Percentiles rank a stretch among this genome's conserved stretches.
phyloP scores from a whole-genome alignment of 176 grass and related monocot species.

The Luzula sylvatica region DNA sequence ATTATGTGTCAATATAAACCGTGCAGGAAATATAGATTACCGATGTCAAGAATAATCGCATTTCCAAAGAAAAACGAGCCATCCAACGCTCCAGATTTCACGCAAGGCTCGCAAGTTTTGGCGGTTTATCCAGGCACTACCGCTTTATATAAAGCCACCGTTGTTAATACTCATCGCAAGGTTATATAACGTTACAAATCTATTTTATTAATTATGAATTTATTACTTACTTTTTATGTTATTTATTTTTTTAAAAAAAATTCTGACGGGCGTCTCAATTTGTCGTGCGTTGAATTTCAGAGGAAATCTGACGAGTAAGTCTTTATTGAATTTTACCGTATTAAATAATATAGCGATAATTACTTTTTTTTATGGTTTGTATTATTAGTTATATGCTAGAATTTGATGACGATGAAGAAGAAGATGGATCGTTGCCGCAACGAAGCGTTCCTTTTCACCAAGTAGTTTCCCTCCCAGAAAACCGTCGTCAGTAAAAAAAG shows the following conservation, averaged over 20 bases:
- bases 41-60: conserved; percentile 72
- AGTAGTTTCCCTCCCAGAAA: conserved; percentile 79
- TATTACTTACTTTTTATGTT: not conserved
- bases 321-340: not conserved
- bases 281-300: too few species aligned
- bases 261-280: too few species aligned
- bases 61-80: conserved; percentile 94
- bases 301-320: conserved; percentile 99
- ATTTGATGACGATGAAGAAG: conserved; percentile 95
- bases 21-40: conserved; percentile 81
- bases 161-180: conserved; percentile 76
- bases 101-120: conserved; percentile 67
- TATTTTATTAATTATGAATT: not conserved
- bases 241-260: too few species aligned
- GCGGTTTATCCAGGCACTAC: conserved; percentile 97
- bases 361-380: not conserved
- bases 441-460: conserved; percentile 76
- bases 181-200: conserved; percentile 21
- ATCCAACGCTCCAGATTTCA: conserved; percentile 80
- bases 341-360: too few species aligned
- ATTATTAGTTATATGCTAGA: conserved; percentile 62
- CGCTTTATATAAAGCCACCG: conserved; percentile 90
- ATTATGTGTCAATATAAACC: not conserved
- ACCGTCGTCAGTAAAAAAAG: conserved; percentile 57
- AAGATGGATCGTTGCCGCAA: conserved; percentile 78